A percentile compares a stretch with the other conserved stretches of the same genome.
phyloP scores from a whole-genome alignment of 2,329 filamentous ascomycete genomes.

The Calonectria pseudoturangicola region DNA sequence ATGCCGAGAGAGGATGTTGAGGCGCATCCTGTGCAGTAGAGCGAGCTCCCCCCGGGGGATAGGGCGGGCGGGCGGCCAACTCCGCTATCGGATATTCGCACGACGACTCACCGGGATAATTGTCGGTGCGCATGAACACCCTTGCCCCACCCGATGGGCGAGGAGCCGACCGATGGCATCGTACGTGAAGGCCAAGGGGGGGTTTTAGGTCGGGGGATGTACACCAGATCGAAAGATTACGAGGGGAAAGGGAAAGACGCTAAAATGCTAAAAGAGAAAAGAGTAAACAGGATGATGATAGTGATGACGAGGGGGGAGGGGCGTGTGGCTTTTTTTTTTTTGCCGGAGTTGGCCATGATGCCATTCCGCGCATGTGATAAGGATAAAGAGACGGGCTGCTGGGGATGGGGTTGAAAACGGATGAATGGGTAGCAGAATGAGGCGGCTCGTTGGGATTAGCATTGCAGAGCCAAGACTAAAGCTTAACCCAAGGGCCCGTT shows the following conservation, averaged over 20 bases:
- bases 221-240: background rate
- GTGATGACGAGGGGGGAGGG: background rate
- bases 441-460: background rate
- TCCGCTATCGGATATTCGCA: slow-evolving; percentile 36
- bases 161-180: slow-evolving; percentile 21
- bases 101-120: slow-evolving; percentile 5
- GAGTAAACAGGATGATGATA: background rate
- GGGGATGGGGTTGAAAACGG: background rate
- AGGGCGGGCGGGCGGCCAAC: slow-evolving; percentile 6
- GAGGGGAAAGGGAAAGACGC: background rate
- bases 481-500: background rate
- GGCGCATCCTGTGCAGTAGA: slow-evolving; percentile 11
- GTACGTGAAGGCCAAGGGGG: background rate
- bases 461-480: slow-evolving; percentile 9
- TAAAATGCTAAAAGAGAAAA: slow-evolving; percentile 3
- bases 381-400: background rate
- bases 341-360: slow-evolving; percentile 9
- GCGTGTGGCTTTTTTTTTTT: background rate
- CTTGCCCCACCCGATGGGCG: slow-evolving; percentile 5
- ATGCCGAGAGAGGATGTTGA: slow-evolving; percentile 9
- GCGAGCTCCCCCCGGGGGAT: background rate
- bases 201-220: background rate
- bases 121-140: slow-evolving; percentile 27
- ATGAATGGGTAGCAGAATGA: background rate
- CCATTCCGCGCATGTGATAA: slow-evolving; percentile 20